Conservation (phyloP, 1,139 yeast species). For the Pichia sp. region DNA sequence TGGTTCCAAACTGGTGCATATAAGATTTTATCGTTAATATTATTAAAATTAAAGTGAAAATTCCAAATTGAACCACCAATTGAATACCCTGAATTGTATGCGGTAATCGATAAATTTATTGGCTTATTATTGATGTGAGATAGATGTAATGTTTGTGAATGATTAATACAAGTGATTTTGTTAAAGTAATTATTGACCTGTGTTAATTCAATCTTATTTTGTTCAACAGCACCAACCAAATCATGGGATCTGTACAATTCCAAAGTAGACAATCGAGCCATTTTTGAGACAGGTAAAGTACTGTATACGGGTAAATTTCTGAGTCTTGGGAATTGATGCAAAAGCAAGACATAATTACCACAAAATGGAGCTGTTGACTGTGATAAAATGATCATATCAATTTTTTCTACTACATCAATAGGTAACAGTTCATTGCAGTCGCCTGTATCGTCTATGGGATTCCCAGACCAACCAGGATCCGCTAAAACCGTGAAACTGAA, state of each 20-base stretch:
- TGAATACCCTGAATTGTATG: conserved; percentile 88
- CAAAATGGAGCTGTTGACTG: conserved; percentile 78
- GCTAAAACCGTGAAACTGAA: conserved; percentile 41
- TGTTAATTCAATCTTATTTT: conserved; percentile 53
- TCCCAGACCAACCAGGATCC: conserved; percentile 42
- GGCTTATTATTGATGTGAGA: conserved; percentile 32
- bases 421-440: not conserved
- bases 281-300: conserved; percentile 78
- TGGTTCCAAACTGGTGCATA: conserved; percentile 97
- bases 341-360: conserved; percentile 71
- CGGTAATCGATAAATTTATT: conserved; percentile 65
- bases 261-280: conserved; percentile 79
- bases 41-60: conserved; percentile 32
- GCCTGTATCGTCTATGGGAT: conserved; percentile 1
- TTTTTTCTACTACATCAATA: conserved; percentile 29
- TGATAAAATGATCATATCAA: conserved; percentile 67
- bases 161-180: conserved; percentile 54
- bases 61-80: conserved; percentile 92
- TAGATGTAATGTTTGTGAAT: conserved; percentile 64
- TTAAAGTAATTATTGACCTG: conserved; percentile 57
- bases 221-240: conserved; percentile 61
- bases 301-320: conserved; percentile 71
- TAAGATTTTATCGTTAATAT: conserved; percentile 61
- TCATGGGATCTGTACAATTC: conserved; percentile 73
- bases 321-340: conserved; percentile 57